These are phyloP conservation scores for Zea luxurians DNA, from an alignment of 176 grass and related monocot species.

Conservation along the genomic window DNA sequence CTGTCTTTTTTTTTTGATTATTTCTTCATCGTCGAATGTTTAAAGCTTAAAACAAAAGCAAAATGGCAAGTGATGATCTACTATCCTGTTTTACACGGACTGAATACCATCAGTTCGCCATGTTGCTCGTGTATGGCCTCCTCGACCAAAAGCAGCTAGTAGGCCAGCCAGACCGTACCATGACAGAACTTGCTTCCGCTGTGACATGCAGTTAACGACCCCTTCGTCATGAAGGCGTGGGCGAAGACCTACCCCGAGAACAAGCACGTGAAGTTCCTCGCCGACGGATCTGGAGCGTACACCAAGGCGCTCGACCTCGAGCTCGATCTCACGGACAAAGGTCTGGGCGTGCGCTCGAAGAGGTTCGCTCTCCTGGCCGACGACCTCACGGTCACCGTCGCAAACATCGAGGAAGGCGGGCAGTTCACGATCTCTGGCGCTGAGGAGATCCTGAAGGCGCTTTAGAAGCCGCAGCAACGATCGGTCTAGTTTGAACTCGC, in stretches of 20 bases:
- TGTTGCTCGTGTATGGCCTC: neutral
- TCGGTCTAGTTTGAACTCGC: slow-evolving; percentile 21
- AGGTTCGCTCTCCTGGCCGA: slow-evolving; percentile 80
- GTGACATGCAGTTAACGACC: slow-evolving; percentile 68
- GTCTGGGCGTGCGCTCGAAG: slow-evolving; percentile 67
- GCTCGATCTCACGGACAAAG: slow-evolving; percentile 86
- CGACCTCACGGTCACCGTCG: slow-evolving; percentile 70
- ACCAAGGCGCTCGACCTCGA: slow-evolving; percentile 82
- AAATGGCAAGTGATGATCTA: too few relatives aligned
- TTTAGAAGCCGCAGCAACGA: slow-evolving; percentile 31
- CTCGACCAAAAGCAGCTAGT: neutral
- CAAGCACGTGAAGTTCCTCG: slow-evolving; percentile 93
- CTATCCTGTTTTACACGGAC: neutral
- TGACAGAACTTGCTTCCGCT: neutral
- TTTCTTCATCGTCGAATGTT: too few relatives aligned
- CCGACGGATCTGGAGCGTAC: slow-evolving; percentile 78
- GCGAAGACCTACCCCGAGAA: slow-evolving; percentile 87
- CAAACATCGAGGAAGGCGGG: slow-evolving; percentile 91
- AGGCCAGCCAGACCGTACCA: neutral
- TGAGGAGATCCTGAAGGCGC: slow-evolving; percentile 91
- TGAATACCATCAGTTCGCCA: neutral
- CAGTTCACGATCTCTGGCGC: slow-evolving; percentile 92
- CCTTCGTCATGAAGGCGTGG: slow-evolving; percentile 97
- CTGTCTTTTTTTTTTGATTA: slow-evolving; percentile 17
- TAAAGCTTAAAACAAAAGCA: too few relatives aligned